phyloP scores from a whole-genome alignment of 208 protist species.

The Crithidia sp. region DNA sequence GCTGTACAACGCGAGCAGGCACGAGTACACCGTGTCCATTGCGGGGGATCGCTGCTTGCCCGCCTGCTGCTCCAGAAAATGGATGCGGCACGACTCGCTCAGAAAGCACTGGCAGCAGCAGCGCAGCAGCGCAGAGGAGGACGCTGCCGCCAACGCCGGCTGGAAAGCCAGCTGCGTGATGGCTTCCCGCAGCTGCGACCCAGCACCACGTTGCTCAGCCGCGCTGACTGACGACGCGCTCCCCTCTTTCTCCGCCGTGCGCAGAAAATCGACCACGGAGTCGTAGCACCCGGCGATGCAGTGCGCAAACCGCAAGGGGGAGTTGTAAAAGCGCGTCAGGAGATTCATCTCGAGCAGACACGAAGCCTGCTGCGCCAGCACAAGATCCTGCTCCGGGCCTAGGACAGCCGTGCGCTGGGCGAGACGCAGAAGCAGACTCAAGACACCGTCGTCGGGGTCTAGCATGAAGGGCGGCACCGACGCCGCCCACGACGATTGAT shows the following conservation, averaged over 20 bases:
- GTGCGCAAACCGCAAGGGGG: conserved; percentile 16
- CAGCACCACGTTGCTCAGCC: not conserved
- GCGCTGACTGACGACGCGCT: not conserved
- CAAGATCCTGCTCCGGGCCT: conserved; percentile 19
- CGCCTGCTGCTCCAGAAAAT: conserved; percentile 59
- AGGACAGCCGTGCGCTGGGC: conserved; percentile 25
- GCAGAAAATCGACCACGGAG: conserved; percentile 22
- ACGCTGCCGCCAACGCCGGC: conserved; percentile 21
- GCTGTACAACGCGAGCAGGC: conserved; percentile 65
- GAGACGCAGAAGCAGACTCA: conserved; percentile 54
- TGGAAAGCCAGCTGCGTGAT: conserved; percentile 20
- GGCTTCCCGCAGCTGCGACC: conserved; percentile 15
- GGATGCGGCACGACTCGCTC: conserved; percentile 47
- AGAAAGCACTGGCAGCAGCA: conserved; percentile 79
- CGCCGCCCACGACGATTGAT: conserved; percentile 71
- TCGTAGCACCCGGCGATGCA: conserved; percentile 25
- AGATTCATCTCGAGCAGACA: conserved; percentile 77
- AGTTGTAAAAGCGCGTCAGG: conserved; percentile 38
- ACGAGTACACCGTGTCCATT: conserved; percentile 63
- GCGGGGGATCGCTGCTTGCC: conserved; percentile 40
- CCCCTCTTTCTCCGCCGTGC: conserved; percentile 3
- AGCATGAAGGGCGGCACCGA: conserved; percentile 62
- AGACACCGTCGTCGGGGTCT: conserved; percentile 52
- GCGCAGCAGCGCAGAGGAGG: conserved; percentile 39
- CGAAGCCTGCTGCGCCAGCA: conserved; percentile 40